A percentile compares a stretch with the other conserved stretches of the same genome.
Evolutionary conservation across 306 rosid genomes (phyloP).

Genomic region (Begonia masoniana): DNA sequence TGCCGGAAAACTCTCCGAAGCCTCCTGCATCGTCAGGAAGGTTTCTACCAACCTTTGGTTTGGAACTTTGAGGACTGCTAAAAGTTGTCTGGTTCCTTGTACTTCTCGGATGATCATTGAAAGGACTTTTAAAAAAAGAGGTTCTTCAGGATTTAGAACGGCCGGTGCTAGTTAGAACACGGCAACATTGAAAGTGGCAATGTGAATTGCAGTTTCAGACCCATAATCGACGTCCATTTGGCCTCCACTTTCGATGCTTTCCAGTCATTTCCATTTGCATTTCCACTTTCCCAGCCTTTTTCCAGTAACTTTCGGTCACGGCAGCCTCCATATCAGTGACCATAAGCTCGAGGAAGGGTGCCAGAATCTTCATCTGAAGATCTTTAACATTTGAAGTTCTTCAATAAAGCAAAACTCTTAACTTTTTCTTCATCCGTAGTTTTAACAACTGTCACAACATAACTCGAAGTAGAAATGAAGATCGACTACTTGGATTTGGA

Average conservation of each 20-base stretch:
- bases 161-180: slow-evolving; percentile 94
- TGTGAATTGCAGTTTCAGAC: slow-evolving; percentile 41
- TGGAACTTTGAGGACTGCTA: slow-evolving; percentile 28
- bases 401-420: slow-evolving; percentile 1
- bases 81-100: slow-evolving; percentile 41
- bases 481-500: neutral
- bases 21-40: slow-evolving; percentile 64
- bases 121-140: too few relatives aligned
- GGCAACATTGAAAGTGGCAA: slow-evolving; percentile 78
- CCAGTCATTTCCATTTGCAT: too few relatives aligned
- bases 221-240: slow-evolving; percentile 9
- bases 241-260: slow-evolving; percentile 9
- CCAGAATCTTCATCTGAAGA: slow-evolving; percentile 37
- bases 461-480: neutral
- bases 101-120: too few relatives aligned
- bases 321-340: slow-evolving; percentile 18
- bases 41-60: slow-evolving; percentile 65
- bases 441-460: slow-evolving; percentile 2
- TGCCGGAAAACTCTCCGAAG: neutral
- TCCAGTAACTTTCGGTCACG: slow-evolving; percentile 54
- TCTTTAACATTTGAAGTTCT: too few relatives aligned
- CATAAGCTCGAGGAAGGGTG: slow-evolving; percentile 39
- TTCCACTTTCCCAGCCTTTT: slow-evolving; percentile 57
- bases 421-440: slow-evolving; percentile 5
- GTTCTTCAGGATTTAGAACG: slow-evolving; percentile 35